A percentile compares a stretch with the other conserved stretches of the same genome.
phyloP scores from a whole-genome alignment of 169 alveolate species.

The Plasmodium reichenowi region DNA sequence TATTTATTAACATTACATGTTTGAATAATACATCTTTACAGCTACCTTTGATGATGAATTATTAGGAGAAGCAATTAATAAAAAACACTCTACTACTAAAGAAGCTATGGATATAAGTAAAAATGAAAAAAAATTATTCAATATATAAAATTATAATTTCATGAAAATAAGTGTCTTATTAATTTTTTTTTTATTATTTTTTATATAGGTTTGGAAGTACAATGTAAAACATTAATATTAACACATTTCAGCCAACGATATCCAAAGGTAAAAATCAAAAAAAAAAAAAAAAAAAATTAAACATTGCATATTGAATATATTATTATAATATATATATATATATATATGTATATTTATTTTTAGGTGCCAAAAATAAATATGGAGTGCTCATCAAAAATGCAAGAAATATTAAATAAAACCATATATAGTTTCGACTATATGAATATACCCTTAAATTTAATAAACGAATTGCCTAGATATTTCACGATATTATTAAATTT shows the following conservation, averaged over 20 bases:
- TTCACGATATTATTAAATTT: slow-evolving; percentile 68
- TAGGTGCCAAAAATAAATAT: slow-evolving; percentile 65
- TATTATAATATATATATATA: slow-evolving; percentile 16
- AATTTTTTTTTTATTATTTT: neutral
- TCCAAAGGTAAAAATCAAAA: slow-evolving; percentile 82
- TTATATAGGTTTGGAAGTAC: slow-evolving; percentile 62
- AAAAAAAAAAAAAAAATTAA: neutral
- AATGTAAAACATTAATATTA: slow-evolving; percentile 83
- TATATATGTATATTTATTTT: slow-evolving; percentile 4
- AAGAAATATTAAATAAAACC: slow-evolving; percentile 54
- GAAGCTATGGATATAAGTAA: slow-evolving; percentile 87
- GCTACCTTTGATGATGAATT: slow-evolving; percentile 90
- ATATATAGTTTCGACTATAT: slow-evolving; percentile 75
- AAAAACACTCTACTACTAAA: slow-evolving; percentile 79
- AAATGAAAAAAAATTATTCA: neutral
- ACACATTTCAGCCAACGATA: slow-evolving; percentile 95
- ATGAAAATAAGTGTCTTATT: neutral
- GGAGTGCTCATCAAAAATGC: slow-evolving; percentile 27
- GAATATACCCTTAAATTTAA: slow-evolving; percentile 70
- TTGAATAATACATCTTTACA: slow-evolving; percentile 3
- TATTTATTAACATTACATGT: no score
- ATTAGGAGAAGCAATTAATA: slow-evolving; percentile 87
- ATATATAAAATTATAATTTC: neutral
- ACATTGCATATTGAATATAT: neutral
- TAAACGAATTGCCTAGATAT: slow-evolving; percentile 43